Evolutionary conservation across 169 alveolate genomes (phyloP).

Genomic region (Neospora caninum): DNA sequence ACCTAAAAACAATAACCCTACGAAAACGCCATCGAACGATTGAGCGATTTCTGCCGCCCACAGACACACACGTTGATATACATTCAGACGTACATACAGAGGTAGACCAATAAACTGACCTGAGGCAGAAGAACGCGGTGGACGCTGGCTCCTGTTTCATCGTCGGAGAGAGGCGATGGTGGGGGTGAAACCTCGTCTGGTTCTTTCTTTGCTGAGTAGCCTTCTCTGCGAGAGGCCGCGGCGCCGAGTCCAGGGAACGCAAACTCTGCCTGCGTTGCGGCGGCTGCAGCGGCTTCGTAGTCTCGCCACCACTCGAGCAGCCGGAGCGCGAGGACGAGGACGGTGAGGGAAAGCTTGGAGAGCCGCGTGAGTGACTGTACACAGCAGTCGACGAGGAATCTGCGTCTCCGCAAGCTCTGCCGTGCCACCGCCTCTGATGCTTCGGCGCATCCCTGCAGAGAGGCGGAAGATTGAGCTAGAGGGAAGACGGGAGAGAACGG

Average conservation of each 20-base stretch:
- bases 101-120: not conserved
- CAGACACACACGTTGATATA: too few relatives aligned
- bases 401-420: not conserved
- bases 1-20: too few relatives aligned
- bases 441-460: not conserved
- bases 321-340: conserved; percentile 44
- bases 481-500: not conserved
- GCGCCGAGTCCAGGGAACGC: not conserved
- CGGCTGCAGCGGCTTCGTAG: conserved; percentile 42
- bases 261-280: not conserved
- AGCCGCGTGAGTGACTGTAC: not conserved
- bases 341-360: not conserved
- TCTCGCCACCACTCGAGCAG: conserved; percentile 61
- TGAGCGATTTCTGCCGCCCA: too few relatives aligned
- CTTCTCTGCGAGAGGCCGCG: not conserved
- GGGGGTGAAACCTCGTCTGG: not conserved
- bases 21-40: not conserved
- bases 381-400: not conserved
- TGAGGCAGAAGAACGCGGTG: not conserved
- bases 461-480: not conserved
- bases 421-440: not conserved
- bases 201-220: not conserved
- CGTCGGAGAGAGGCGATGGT: not conserved
- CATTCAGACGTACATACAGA: not conserved
- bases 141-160: not conserved